These are phyloP conservation scores for Vaccinium vitisidaea DNA, from an alignment of 148 eudicot genomes.

Conservation along the genomic window DNA sequence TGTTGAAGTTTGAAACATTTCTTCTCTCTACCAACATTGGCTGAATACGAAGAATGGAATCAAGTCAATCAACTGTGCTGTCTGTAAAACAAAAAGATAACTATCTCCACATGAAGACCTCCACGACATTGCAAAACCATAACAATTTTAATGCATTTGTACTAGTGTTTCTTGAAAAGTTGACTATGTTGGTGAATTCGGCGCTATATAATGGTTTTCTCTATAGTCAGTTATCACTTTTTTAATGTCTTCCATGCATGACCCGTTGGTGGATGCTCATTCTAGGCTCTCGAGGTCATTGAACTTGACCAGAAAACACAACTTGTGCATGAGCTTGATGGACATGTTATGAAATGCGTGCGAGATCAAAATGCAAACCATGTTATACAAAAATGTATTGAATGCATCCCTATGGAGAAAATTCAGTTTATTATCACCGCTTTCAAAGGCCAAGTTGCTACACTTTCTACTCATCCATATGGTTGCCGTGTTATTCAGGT, in stretches of 20 bases:
- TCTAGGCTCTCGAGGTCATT: constrained; percentile 86
- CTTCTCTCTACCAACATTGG: not conserved
- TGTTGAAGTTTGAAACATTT: not conserved
- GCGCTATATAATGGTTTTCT: not conserved
- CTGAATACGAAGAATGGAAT: not conserved
- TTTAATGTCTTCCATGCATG: not conserved
- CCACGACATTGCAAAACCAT: not conserved
- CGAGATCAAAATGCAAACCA: constrained; percentile 97
- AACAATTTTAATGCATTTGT: not conserved
- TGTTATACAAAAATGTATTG: constrained; percentile 92
- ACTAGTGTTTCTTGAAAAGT: not conserved
- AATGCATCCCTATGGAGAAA: constrained; percentile 67
- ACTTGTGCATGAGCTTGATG: constrained; percentile 85
- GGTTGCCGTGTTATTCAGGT: constrained; percentile 99
- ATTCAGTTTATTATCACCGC: constrained; percentile 73
- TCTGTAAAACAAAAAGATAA: too few relatives aligned
- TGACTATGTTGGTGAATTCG: not conserved
- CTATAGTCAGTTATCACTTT: not conserved
- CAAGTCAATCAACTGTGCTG: too few relatives aligned
- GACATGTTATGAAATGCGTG: constrained; percentile 80
- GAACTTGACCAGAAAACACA: constrained; percentile 77
- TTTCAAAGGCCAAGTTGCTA: constrained; percentile 72
- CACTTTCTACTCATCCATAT: constrained; percentile 87
- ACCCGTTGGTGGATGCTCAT: not conserved
- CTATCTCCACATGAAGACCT: not conserved